Percentiles rank a stretch among this genome's conserved stretches.
Conservation (phyloP, 2,329 filamentous ascomycete genomes). For the Fusarium algeriense region DNA sequence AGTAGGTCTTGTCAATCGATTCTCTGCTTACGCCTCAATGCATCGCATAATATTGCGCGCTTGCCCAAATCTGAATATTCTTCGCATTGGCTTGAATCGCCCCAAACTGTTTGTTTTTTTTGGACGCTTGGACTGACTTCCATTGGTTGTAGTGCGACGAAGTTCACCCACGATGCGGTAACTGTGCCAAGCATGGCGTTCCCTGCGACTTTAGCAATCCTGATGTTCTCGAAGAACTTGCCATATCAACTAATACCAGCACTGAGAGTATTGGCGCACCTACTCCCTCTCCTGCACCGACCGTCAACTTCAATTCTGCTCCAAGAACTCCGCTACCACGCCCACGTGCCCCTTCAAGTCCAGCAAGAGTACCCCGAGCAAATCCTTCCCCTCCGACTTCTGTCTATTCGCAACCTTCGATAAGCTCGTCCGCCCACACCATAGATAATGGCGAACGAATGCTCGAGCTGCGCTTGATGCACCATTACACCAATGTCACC, state of each 20-base stretch:
- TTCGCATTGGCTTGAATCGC: conserved; percentile 5
- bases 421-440: conserved; percentile 49
- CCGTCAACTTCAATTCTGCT: conserved; percentile 35
- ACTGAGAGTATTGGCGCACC: conserved; percentile 43
- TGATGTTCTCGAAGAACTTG: conserved; percentile 59
- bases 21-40: conserved; percentile 14
- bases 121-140: conserved; percentile 27
- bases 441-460: conserved; percentile 58
- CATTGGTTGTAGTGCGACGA: conserved; percentile 68
- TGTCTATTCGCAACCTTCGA: conserved; percentile 49
- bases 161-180: conserved; percentile 73
- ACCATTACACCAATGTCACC: conserved; percentile 73
- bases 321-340: conserved; percentile 45
- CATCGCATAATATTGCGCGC: conserved; percentile 15
- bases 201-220: conserved; percentile 73
- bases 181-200: conserved; percentile 76
- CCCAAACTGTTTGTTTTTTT: background rate
- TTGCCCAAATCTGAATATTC: background rate
- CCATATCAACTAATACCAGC: conserved; percentile 54
- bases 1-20: conserved; percentile 55
- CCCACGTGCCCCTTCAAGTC: conserved; percentile 39
- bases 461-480: conserved; percentile 72
- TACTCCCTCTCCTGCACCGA: conserved; percentile 41
- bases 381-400: conserved; percentile 50
- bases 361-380: conserved; percentile 36